Evolutionary conservation across 2,329 filamentous ascomycete species (phyloP), one percentile per base, ranked within the genome.

Genomic region (Penicillium rolfsii): DNA sequence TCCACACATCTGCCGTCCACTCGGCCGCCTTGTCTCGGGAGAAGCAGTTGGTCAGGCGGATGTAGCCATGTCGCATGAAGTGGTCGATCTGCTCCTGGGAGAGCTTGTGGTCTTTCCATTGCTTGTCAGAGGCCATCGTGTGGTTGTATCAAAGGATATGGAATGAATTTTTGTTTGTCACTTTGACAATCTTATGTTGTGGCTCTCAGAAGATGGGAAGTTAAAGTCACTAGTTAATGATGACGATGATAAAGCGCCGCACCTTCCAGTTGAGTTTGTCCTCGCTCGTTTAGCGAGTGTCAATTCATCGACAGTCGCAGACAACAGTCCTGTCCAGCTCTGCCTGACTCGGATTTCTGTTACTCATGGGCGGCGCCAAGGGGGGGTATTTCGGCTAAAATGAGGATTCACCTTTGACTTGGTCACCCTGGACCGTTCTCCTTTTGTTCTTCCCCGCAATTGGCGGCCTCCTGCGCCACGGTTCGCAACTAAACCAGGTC

Each of bases 1-100:
- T 85, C 88, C 88, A 91, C 38, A 90, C 68, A 19, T 78, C 78
- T 11, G 74, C 68, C 3, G 81, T 82, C 64, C 83, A 81, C 45
- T 81, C 76, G 2, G 77, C 77, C 1, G 82, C 81, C 64, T 82
- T 79, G 55, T 79, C 76, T 19, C 70, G 71, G 0, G 81, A 79
- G 69, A 85, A 85, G 75, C 84, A 87, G 30, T 79, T 71, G 1
- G 77, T 75, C 14, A 87, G 71, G 50, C 83, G 83, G 24, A 87
- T 67, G 73, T 81, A 87, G 55, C 85, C 85, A 69, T 87, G 76
- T 45, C 80, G 70, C 38, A 87, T 73, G 70, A 87, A 87, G 64
- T 84, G 82, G 53, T 79, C 73, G 53, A 83, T 80, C 63, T 85
- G 77, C 35, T 78, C 75, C 54, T 79, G 72, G 0, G 79, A 78